These are phyloP conservation scores for Yamadazyma scolyti DNA, from an alignment of 805 yeast species.

Conservation along the genomic window DNA sequence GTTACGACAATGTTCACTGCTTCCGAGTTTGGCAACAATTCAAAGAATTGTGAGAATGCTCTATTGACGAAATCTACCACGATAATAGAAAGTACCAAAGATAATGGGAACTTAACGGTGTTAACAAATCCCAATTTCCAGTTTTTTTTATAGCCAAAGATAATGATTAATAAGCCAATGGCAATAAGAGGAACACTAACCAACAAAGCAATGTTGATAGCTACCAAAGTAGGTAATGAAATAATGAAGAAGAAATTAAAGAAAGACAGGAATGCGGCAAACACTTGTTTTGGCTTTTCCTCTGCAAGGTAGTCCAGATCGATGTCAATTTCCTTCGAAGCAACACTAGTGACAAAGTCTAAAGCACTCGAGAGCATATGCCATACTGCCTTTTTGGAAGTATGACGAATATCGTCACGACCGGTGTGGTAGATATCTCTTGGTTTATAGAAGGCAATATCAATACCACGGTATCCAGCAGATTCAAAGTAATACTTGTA, in stretches of 20 bases:
- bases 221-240: slow-evolving; percentile 47
- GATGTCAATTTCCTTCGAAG: slow-evolving; percentile 26
- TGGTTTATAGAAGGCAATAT: slow-evolving; percentile 85
- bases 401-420: slow-evolving; percentile 62
- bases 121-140: slow-evolving; percentile 38
- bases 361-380: slow-evolving; percentile 76
- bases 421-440: slow-evolving; percentile 80
- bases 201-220: slow-evolving; percentile 51
- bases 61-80: slow-evolving; percentile 20
- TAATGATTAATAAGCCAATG: slow-evolving; percentile 42
- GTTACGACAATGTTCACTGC: slow-evolving; percentile 30
- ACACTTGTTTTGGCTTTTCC: slow-evolving; percentile 13
- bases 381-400: slow-evolving; percentile 69
- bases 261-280: slow-evolving; percentile 64
- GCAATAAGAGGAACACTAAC: slow-evolving; percentile 53
- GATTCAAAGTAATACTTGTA: slow-evolving; percentile 63
- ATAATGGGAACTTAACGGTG: slow-evolving; percentile 56
- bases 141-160: slow-evolving; percentile 44
- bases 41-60: slow-evolving; percentile 15
- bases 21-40: slow-evolving; percentile 38
- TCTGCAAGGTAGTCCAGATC: slow-evolving; percentile 26
- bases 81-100: slow-evolving; percentile 45
- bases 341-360: slow-evolving; percentile 51
- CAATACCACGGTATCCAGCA: slow-evolving; percentile 76
- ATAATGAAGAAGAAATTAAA: slow-evolving; percentile 55